Percentiles rank a stretch among this genome's conserved stretches.
Conservation (phyloP, 2,329 filamentous ascomycete species). For the Bipolaris bicolor region DNA sequence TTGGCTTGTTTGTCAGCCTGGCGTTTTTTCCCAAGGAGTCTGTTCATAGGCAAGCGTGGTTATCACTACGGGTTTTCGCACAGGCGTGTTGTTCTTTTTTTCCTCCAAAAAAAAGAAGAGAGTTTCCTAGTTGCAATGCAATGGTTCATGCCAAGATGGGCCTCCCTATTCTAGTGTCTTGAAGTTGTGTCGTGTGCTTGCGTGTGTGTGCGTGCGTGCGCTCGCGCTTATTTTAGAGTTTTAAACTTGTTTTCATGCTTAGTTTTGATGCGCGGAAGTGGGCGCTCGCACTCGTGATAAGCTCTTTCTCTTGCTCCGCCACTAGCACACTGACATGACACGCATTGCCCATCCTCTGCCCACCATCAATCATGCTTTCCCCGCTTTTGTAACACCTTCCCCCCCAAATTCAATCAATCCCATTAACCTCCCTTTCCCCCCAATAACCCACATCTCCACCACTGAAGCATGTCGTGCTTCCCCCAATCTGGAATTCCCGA, state of each 20-base stretch:
- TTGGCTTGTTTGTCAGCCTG: conserved; percentile 8
- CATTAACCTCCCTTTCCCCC: neutral
- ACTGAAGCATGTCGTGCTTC: neutral
- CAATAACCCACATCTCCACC: neutral
- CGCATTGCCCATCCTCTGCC: neutral
- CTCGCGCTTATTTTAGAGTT: conserved; percentile 12
- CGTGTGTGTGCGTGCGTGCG: neutral
- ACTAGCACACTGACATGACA: conserved; percentile 16
- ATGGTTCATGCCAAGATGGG: neutral
- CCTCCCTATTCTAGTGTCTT: neutral
- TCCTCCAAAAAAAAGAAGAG: neutral
- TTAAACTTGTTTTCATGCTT: conserved; percentile 30
- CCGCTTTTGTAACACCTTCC: no score
- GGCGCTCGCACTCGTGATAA: conserved; percentile 11
- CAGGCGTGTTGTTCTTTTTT: neutral
- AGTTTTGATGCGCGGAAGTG: conserved; percentile 2
- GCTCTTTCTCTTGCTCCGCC: neutral
- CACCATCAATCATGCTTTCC: no score
- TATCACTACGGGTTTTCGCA: neutral
- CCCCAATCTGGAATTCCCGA: neutral
- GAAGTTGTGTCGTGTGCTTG: neutral
- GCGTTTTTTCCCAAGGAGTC: conserved; percentile 5
- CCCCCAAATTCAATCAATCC: no score
- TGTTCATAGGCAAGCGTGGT: neutral
- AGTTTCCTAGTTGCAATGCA: neutral